A percentile compares a stretch with the other conserved stretches of the same genome.
phyloP scores from a whole-genome alignment of 106 monocot species.

The Triglochin maritima region DNA sequence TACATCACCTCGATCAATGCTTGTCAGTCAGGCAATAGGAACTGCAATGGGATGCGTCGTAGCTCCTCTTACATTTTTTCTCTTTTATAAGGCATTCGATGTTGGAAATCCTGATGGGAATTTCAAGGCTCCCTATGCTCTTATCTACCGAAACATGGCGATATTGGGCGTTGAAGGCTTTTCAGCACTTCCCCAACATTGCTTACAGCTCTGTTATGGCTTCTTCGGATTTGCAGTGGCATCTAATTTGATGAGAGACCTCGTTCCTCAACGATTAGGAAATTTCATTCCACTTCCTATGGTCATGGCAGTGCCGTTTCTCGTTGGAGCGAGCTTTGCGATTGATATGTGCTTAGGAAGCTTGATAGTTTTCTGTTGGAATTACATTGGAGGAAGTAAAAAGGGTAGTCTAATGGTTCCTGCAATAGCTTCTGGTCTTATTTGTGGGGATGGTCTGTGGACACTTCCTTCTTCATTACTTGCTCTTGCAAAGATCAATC shows the following conservation, averaged over 20 bases:
- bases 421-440: conserved; percentile 84
- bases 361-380: conserved; percentile 62
- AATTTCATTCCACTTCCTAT: conserved; percentile 81
- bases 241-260: conserved; percentile 50
- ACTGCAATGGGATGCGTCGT: conserved; percentile 77
- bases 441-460: conserved; percentile 95
- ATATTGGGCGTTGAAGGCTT: conserved; percentile 85
- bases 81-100: conserved; percentile 90
- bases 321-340: conserved; percentile 82
- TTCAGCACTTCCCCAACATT: conserved; percentile 67
- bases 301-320: conserved; percentile 92
- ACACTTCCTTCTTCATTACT: conserved; percentile 84
- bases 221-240: conserved; percentile 78
- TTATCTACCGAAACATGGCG: conserved; percentile 93
- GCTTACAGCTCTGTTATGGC: conserved; percentile 79
- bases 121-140: conserved; percentile 88
- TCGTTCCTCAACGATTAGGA: conserved; percentile 45
- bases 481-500: conserved; percentile 72
- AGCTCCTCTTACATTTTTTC: conserved; percentile 66
- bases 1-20: conserved; percentile 80
- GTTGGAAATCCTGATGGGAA: conserved; percentile 72
- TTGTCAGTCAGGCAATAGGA: conserved; percentile 65
- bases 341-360: conserved; percentile 84
- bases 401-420: conserved; percentile 61
- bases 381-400: conserved; percentile 24